Conservation (phyloP, 1,284 basidiomycete species). For the Puccinia sorghi region DNA sequence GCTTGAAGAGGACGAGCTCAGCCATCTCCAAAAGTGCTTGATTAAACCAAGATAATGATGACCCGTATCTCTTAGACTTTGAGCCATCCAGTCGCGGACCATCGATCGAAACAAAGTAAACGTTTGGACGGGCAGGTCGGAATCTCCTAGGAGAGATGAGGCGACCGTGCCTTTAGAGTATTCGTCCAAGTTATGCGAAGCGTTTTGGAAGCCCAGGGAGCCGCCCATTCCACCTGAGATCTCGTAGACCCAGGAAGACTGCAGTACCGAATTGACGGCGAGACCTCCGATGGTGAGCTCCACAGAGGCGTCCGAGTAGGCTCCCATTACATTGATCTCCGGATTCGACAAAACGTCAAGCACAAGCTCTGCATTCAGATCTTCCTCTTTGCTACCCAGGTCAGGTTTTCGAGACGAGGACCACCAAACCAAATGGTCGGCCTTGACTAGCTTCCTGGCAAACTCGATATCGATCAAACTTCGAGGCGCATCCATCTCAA, state of each 20-base stretch:
- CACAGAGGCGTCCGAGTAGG: slow-evolving; percentile 89
- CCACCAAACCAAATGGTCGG: slow-evolving; percentile 97
- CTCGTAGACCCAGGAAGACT: slow-evolving; percentile 92
- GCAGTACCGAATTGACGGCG: slow-evolving; percentile 89
- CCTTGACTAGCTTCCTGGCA: slow-evolving; percentile 77
- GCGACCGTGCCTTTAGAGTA: slow-evolving; percentile 77
- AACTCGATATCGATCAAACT: slow-evolving; percentile 88
- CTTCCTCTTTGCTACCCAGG: slow-evolving; percentile 88
- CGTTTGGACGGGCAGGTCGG: slow-evolving; percentile 83
- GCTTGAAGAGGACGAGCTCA: slow-evolving; percentile 77
- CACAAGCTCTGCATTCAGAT: slow-evolving; percentile 60
- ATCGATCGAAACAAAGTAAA: slow-evolving; percentile 83
- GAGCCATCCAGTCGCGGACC: slow-evolving; percentile 89
- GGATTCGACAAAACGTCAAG: slow-evolving; percentile 76
- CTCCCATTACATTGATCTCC: slow-evolving; percentile 81
- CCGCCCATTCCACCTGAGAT: slow-evolving; percentile 76
- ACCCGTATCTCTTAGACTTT: slow-evolving; percentile 66
- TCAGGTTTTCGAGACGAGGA: slow-evolving; percentile 85
- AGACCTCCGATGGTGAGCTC: slow-evolving; percentile 87
- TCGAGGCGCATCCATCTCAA: slow-evolving; percentile 84
- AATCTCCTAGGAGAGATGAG: slow-evolving; percentile 81
- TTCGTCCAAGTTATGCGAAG: slow-evolving; percentile 86
- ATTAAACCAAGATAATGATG: slow-evolving; percentile 64
- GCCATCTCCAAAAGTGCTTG: slow-evolving; percentile 98
- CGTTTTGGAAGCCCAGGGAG: slow-evolving; percentile 87